These are phyloP conservation scores for Symbiodinium natans DNA, from an alignment of 73 alveolate species.

Conservation along the genomic window DNA sequence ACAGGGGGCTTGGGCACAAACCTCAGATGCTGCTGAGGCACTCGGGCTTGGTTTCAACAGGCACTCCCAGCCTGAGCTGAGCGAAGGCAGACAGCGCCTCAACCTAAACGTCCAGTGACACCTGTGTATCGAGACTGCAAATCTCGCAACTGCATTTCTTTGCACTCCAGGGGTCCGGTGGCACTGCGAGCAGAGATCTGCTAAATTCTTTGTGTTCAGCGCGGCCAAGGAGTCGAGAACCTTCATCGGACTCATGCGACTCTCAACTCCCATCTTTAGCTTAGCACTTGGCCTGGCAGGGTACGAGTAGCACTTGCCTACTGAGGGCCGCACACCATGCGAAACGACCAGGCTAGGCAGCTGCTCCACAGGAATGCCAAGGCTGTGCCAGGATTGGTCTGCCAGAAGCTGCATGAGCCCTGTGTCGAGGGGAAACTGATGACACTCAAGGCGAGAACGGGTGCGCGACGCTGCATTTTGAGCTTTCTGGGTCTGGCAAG, in stretches of 20 bases:
- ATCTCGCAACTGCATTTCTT: no score
- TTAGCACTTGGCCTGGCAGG: background rate
- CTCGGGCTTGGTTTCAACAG: conserved; percentile 58
- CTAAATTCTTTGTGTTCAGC: conserved; percentile 28
- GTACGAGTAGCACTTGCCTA: background rate
- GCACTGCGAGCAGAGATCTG: conserved; percentile 20
- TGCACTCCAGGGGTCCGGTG: conserved; percentile 1
- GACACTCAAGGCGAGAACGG: no score
- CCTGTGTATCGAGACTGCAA: no score
- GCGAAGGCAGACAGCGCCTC: no score
- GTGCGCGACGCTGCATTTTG: no score
- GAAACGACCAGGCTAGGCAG: conserved; percentile 83
- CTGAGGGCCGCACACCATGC: conserved; percentile 29
- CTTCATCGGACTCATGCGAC: background rate
- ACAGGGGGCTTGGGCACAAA: no score
- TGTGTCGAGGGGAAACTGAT: conserved; percentile 22
- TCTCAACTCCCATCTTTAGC: no score
- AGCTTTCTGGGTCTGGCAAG: no score
- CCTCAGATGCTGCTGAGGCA: background rate
- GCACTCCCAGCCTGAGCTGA: conserved; percentile 21
- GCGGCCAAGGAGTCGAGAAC: conserved; percentile 53
- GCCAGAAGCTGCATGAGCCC: conserved; percentile 59
- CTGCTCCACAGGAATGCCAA: conserved; percentile 75
- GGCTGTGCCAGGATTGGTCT: conserved; percentile 31
- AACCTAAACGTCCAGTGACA: no score